Evolutionary conservation across 768 basidiomycete genomes (phyloP).

Genomic region (Lactarius sp.): DNA sequence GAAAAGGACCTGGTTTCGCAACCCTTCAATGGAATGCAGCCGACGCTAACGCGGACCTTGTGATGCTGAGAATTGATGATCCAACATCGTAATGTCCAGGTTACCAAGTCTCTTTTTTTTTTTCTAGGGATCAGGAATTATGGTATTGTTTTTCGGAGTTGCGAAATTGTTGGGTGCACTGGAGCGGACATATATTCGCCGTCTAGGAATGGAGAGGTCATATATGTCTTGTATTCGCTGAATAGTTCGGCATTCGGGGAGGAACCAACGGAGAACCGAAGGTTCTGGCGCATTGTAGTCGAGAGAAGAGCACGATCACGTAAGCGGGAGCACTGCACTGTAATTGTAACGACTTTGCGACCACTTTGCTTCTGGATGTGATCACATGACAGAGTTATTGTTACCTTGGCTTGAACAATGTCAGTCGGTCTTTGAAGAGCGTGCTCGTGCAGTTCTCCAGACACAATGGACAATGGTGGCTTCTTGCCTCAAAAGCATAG

Average conservation of each 20-base stretch:
- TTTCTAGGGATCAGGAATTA: neutral
- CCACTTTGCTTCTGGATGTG: neutral
- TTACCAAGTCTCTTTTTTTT: neutral
- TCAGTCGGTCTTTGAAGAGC: neutral
- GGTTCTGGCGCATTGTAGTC: neutral
- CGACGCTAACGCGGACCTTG: neutral
- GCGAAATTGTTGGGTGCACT: neutral
- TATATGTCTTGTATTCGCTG: neutral
- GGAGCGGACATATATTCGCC: neutral
- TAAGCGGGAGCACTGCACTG: neutral
- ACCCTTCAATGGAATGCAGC: neutral
- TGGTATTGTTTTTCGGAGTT: neutral
- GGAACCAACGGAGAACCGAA: neutral
- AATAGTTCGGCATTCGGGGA: neutral
- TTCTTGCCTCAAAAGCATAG: constrained; percentile 19
- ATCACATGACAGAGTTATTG: constrained; percentile 1
- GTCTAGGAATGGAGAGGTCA: neutral
- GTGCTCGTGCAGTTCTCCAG: neutral
- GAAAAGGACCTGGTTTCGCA: neutral
- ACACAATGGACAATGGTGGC: constrained; percentile 20
- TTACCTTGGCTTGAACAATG: constrained; percentile 14
- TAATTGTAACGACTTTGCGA: neutral
- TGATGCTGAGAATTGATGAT: neutral
- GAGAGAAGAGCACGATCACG: neutral
- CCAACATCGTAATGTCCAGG: neutral